Percentiles rank a stretch among this genome's conserved stretches.
Conservation (phyloP, 192 early-diverging fungal genomes). For the Allomyces arbusculus region DNA sequence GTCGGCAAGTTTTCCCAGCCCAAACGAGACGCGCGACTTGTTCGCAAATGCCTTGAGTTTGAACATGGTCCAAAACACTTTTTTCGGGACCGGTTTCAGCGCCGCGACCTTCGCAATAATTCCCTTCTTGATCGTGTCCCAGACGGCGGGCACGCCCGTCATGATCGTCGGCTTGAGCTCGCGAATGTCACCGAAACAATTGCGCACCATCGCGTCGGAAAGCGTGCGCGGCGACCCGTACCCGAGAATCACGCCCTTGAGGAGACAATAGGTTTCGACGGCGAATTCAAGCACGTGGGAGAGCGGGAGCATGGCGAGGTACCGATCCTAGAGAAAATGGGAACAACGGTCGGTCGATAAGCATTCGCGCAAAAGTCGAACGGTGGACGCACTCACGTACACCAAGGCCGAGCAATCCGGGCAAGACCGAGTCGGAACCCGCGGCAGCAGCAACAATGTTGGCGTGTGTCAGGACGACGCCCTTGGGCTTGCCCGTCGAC, state of each 20-base stretch:
- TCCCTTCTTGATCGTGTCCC: constrained; percentile 26
- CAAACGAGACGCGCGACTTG: neutral
- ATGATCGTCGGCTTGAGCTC: constrained; percentile 36
- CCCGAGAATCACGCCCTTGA: constrained; percentile 23
- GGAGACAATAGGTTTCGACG: constrained; percentile 19
- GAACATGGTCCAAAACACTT: neutral
- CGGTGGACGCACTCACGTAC: no score
- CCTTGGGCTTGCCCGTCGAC: constrained; percentile 84
- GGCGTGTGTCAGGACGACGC: constrained; percentile 63
- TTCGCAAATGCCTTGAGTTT: neutral
- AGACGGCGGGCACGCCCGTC: constrained; percentile 40
- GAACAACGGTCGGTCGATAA: constrained; percentile 19
- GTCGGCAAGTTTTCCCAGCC: constrained; percentile 18
- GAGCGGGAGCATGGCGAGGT: constrained; percentile 10
- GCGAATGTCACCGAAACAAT: constrained; percentile 40
- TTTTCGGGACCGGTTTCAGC: neutral
- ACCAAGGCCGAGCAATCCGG: no score
- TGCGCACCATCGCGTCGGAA: constrained; percentile 32
- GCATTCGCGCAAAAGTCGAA: neutral
- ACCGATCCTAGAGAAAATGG: constrained; percentile 22
- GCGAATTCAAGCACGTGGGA: constrained; percentile 34
- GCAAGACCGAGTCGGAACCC: neutral
- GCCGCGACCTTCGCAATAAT: constrained; percentile 6
- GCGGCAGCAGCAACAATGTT: constrained; percentile 55
- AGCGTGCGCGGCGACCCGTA: constrained; percentile 36